These are phyloP conservation scores for Luvunga scandens DNA, from an alignment of 345 rosid genomes.

Conservation along the genomic window DNA sequence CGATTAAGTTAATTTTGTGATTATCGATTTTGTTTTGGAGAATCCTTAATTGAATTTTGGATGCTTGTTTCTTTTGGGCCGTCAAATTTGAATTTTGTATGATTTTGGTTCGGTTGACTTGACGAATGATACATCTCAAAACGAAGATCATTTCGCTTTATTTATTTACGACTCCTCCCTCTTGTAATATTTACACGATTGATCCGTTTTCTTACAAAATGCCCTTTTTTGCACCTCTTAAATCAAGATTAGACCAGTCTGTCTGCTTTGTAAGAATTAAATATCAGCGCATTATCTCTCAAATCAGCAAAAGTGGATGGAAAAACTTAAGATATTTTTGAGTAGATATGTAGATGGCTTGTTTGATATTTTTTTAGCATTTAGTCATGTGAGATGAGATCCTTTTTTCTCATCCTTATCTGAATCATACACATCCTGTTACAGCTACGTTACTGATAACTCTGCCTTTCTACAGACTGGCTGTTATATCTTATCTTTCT, in stretches of 20 bases:
- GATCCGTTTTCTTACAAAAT: too few relatives aligned
- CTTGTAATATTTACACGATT: too few relatives aligned
- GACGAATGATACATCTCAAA: background rate
- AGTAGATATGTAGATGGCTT: background rate
- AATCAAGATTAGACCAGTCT: background rate
- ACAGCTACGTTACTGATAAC: background rate
- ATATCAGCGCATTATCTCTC: background rate
- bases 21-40: too few relatives aligned
- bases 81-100: background rate
- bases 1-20: background rate
- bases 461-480: background rate
- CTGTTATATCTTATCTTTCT: background rate
- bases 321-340: background rate
- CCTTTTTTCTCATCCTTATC: background rate
- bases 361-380: too few relatives aligned
- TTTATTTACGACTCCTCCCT: background rate
- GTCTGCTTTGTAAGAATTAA: too few relatives aligned
- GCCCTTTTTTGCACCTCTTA: background rate
- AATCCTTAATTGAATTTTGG: background rate
- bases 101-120: background rate
- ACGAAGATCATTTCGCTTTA: background rate
- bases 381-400: background rate
- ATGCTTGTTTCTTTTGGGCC: background rate
- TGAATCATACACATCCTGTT: background rate
- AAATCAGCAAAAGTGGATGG: background rate